These are phyloP conservation scores for Rhodofomes roseus DNA, from an alignment of 1,284 basidiomycete species.

Conservation along the genomic window DNA sequence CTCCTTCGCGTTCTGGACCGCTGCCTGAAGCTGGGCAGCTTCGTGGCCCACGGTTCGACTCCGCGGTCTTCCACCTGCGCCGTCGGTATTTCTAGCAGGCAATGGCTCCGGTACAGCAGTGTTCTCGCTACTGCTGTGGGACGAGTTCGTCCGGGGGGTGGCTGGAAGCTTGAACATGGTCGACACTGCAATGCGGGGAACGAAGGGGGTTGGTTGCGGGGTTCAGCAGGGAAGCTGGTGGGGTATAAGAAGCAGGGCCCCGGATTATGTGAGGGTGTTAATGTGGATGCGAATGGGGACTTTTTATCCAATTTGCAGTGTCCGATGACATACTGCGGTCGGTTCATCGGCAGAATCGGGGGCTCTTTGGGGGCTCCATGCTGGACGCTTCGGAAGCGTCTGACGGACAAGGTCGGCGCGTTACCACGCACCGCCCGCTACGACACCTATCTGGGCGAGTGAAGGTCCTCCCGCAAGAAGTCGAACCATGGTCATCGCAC, in stretches of 20 bases:
- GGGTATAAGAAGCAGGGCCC: background rate
- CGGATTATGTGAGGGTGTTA: background rate
- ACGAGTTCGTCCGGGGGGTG: background rate
- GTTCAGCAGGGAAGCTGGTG: background rate
- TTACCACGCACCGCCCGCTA: background rate
- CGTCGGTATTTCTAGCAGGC: background rate
- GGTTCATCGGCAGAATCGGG: background rate
- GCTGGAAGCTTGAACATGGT: background rate
- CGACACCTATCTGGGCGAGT: background rate
- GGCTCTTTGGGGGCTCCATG: background rate
- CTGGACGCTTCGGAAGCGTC: background rate
- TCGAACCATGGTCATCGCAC: background rate
- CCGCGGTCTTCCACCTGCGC: background rate
- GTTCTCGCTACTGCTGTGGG: background rate
- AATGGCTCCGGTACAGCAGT: background rate
- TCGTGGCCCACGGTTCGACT: background rate
- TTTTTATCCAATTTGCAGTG: background rate
- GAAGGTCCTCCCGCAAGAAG: slow-evolving; percentile 1
- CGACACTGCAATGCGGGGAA: background rate
- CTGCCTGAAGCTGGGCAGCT: background rate
- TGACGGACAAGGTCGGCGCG: background rate
- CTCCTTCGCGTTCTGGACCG: background rate
- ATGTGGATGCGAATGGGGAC: background rate
- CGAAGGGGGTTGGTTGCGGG: background rate
- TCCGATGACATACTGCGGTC: background rate